A percentile compares a stretch with the other conserved stretches of the same genome.
These are phyloP conservation scores for Corrigiola litoralis DNA, from an alignment of 179 eudicot genomes.

Conservation along the genomic window DNA sequence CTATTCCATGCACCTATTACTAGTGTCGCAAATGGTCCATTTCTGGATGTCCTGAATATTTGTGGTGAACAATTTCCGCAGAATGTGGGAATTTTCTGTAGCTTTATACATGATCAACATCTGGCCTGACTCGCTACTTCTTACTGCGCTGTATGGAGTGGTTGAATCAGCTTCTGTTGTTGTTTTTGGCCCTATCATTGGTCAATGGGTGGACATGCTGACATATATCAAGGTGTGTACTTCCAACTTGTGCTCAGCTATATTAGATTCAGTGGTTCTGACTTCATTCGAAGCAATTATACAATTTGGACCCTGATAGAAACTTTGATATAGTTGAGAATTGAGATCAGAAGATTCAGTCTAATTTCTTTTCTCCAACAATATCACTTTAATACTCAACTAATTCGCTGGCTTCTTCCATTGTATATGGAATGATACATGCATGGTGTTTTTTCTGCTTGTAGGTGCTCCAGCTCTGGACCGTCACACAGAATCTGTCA, in stretches of 20 bases:
- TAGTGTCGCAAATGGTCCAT: background rate
- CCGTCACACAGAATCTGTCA: constrained; percentile 66
- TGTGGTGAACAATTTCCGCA: constrained; percentile 18
- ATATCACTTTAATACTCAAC: too few relatives aligned
- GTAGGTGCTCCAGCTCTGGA: constrained; percentile 78
- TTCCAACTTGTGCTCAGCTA: background rate
- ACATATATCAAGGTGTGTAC: constrained; percentile 57
- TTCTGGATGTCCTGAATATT: background rate
- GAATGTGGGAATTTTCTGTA: constrained; percentile 98
- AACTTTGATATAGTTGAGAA: background rate
- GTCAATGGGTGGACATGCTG: constrained; percentile 58
- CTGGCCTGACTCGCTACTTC: constrained; percentile 77
- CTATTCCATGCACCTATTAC: too few relatives aligned
- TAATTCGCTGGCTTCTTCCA: too few relatives aligned
- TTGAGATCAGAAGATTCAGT: background rate
- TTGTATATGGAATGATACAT: background rate
- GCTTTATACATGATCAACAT: constrained; percentile 88
- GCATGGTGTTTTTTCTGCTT: constrained; percentile 2
- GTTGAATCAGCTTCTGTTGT: constrained; percentile 79
- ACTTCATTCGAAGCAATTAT: background rate
- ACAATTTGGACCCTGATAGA: background rate
- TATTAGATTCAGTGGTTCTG: background rate
- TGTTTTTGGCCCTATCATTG: constrained; percentile 71
- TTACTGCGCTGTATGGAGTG: constrained; percentile 83
- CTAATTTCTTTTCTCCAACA: too few relatives aligned